These are phyloP conservation scores for Colletotrichum shisoi DNA, from an alignment of 2,329 filamentous ascomycete species.

Conservation along the genomic window DNA sequence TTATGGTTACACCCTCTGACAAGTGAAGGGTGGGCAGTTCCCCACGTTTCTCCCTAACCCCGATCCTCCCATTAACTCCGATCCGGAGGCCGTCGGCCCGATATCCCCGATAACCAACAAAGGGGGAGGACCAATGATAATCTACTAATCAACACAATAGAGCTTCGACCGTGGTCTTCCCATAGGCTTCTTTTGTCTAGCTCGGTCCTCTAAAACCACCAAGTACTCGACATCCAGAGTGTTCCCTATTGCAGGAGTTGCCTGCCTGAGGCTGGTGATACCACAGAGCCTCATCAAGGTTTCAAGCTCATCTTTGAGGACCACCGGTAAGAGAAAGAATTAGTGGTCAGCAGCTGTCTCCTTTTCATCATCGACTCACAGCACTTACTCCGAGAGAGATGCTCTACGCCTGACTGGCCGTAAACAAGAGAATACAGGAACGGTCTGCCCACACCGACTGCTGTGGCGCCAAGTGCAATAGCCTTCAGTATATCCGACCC, in stretches of 20 bases:
- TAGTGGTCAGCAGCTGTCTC: neutral
- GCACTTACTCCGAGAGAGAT: slow-evolving; percentile 42
- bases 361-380: neutral
- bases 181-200: slow-evolving; percentile 4
- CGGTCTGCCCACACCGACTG: slow-evolving; percentile 74
- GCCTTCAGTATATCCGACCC: slow-evolving; percentile 74
- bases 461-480: slow-evolving; percentile 68
- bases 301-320: slow-evolving; percentile 46
- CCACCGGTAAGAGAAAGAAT: neutral
- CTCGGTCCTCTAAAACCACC: slow-evolving; percentile 39
- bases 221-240: slow-evolving; percentile 47
- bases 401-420: slow-evolving; percentile 58
- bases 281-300: slow-evolving; percentile 46
- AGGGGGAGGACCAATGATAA: too few relatives aligned
- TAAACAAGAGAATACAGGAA: slow-evolving; percentile 64
- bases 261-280: slow-evolving; percentile 45
- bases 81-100: too few relatives aligned
- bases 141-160: neutral
- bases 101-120: too few relatives aligned
- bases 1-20: too few relatives aligned
- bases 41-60: too few relatives aligned
- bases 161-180: slow-evolving; percentile 14
- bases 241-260: slow-evolving; percentile 45
- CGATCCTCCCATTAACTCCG: too few relatives aligned
- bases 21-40: too few relatives aligned